Conservation (phyloP, 345 rosid genomes). For the Euphorbia pulcherrima region DNA sequence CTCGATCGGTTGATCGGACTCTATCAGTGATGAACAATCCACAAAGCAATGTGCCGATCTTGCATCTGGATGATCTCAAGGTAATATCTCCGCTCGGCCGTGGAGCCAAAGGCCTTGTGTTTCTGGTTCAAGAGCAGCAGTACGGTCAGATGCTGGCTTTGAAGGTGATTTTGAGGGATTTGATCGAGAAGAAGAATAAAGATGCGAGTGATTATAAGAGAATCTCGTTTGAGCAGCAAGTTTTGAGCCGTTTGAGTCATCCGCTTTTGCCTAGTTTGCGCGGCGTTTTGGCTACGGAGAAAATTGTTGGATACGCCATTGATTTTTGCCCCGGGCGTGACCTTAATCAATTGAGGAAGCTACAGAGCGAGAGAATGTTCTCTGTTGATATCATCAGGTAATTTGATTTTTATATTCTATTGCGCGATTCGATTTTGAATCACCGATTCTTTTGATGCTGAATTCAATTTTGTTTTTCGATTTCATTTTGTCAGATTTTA, state of each 20-base stretch:
- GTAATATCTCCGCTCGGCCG: slow-evolving; percentile 64
- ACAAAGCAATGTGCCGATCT: slow-evolving; percentile 17
- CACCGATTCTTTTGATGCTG: neutral
- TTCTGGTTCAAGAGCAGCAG: slow-evolving; percentile 41
- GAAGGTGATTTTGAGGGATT: slow-evolving; percentile 64
- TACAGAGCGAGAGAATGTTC: slow-evolving; percentile 77
- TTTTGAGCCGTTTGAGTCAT: slow-evolving; percentile 53
- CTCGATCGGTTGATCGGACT: no score
- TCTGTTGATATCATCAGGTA: slow-evolving; percentile 72
- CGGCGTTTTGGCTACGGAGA: slow-evolving; percentile 61
- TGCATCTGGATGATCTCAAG: slow-evolving; percentile 39
- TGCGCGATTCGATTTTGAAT: neutral
- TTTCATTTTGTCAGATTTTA: slow-evolving; percentile 65
- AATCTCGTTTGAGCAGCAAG: slow-evolving; percentile 61
- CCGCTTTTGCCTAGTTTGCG: slow-evolving; percentile 73
- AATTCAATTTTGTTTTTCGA: neutral
- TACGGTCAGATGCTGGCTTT: slow-evolving; percentile 49
- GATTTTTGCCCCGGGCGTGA: slow-evolving; percentile 85
- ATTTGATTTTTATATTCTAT: neutral
- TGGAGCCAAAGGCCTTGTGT: slow-evolving; percentile 91
- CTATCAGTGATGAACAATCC: neutral
- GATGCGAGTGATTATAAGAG: slow-evolving; percentile 51
- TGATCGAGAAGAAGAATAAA: slow-evolving; percentile 48
- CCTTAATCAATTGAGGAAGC: slow-evolving; percentile 47
- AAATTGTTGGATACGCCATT: slow-evolving; percentile 73